phyloP scores from a whole-genome alignment of 108 stramenopile species.

The Fragilaria crotonensis region DNA sequence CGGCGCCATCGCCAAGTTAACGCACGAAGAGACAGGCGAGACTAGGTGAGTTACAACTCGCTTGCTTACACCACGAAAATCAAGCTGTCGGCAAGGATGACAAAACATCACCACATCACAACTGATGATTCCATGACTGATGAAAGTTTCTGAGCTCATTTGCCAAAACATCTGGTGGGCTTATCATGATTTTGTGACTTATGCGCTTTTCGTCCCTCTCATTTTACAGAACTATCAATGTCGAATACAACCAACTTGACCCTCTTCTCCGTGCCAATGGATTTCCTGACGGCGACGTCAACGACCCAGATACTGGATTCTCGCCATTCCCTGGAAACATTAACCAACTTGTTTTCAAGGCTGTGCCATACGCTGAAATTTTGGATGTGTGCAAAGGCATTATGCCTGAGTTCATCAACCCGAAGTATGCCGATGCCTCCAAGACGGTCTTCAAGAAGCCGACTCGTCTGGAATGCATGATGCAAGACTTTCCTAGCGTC shows the following conservation, averaged over 20 bases:
- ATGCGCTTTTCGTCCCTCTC: background rate
- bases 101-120: slow-evolving; percentile 38
- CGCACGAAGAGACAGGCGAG: slow-evolving; percentile 34
- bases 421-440: slow-evolving; percentile 93
- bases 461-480: slow-evolving; percentile 96
- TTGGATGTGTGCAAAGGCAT: slow-evolving; percentile 65
- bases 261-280: slow-evolving; percentile 84
- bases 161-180: no score
- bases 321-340: slow-evolving; percentile 97
- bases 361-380: slow-evolving; percentile 72
- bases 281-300: slow-evolving; percentile 83
- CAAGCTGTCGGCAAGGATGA: slow-evolving; percentile 10
- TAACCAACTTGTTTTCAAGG: slow-evolving; percentile 91
- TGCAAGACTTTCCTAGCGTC: slow-evolving; percentile 97
- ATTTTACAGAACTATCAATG: slow-evolving; percentile 78
- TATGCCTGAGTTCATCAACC: slow-evolving; percentile 97
- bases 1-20: slow-evolving; percentile 93
- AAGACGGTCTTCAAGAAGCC: slow-evolving; percentile 98
- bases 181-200: no score
- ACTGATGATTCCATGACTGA: no score
- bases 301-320: slow-evolving; percentile 82
- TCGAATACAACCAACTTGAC: slow-evolving; percentile 97
- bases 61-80: no score
- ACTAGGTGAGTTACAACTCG: slow-evolving; percentile 37
- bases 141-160: no score